A percentile compares a stretch with the other conserved stretches of the same genome.
Evolutionary conservation across 2,329 filamentous ascomycete genomes (phyloP).

Genomic region (Berkeleyomyces basicola): DNA sequence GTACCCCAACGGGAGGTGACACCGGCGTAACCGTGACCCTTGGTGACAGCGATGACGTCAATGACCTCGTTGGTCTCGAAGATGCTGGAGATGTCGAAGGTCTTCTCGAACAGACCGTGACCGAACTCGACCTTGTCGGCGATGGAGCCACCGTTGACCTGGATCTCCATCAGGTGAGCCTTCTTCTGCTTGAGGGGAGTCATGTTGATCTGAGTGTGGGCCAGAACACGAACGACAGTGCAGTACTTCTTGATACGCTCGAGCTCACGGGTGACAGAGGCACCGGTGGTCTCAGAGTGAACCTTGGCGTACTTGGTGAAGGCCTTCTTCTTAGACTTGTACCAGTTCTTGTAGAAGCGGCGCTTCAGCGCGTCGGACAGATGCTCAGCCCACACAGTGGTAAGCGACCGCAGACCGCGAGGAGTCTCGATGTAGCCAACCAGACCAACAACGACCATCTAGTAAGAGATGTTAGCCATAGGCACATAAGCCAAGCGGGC

Average conservation of each 20-base stretch:
- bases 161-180: slow-evolving; percentile 99
- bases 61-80: slow-evolving; percentile 99
- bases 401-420: slow-evolving; percentile 96
- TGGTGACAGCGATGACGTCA: slow-evolving; percentile 97
- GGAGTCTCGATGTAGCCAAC: slow-evolving; percentile 99
- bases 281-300: slow-evolving; percentile 84
- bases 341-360: slow-evolving; percentile 99
- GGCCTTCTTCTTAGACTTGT: slow-evolving; percentile 99
- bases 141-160: slow-evolving; percentile 94
- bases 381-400: slow-evolving; percentile 99
- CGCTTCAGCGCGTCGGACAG: slow-evolving; percentile 97
- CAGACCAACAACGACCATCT: slow-evolving; percentile 99
- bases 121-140: slow-evolving; percentile 96
- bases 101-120: slow-evolving; percentile 97
- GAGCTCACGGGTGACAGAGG: slow-evolving; percentile 88
- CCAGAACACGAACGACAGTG: slow-evolving; percentile 96
- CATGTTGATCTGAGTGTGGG: slow-evolving; percentile 98
- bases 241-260: slow-evolving; percentile 99
- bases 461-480: slow-evolving; percentile 50
- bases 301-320: slow-evolving; percentile 99
- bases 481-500: slow-evolving; percentile 58
- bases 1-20: slow-evolving; percentile 97
- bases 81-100: slow-evolving; percentile 77
- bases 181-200: slow-evolving; percentile 99
- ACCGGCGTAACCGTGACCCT: slow-evolving; percentile 97